A percentile compares a stretch with the other conserved stretches of the same genome.
Evolutionary conservation across 1,139 yeast genomes (phyloP).

Genomic region (Nakaseomyces delphensis): DNA sequence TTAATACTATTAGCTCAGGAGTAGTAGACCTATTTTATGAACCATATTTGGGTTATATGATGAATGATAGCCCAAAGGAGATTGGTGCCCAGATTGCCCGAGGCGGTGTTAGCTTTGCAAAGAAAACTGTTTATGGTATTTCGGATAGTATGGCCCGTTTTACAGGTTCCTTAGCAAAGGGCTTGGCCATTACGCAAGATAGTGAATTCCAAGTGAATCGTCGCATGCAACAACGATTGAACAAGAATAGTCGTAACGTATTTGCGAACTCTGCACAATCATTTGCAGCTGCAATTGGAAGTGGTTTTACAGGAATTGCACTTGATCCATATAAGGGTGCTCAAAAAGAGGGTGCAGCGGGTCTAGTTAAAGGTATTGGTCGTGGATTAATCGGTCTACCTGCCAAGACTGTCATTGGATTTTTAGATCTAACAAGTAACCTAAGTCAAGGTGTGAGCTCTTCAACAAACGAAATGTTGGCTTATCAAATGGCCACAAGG

Average conservation of each 20-base stretch:
- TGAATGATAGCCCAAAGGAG: slow-evolving; percentile 93
- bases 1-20: slow-evolving; percentile 88
- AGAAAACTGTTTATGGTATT: slow-evolving; percentile 89
- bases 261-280: slow-evolving; percentile 83
- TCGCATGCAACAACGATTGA: slow-evolving; percentile 63
- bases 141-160: slow-evolving; percentile 89
- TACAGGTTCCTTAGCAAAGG: slow-evolving; percentile 92
- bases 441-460: slow-evolving; percentile 90
- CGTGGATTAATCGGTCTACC: slow-evolving; percentile 93
- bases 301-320: slow-evolving; percentile 88
- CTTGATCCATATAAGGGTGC: slow-evolving; percentile 89
- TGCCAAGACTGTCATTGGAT: slow-evolving; percentile 92
- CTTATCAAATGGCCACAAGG: slow-evolving; percentile 66
- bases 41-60: slow-evolving; percentile 90
- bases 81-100: slow-evolving; percentile 91
- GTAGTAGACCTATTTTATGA: slow-evolving; percentile 94
- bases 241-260: slow-evolving; percentile 85
- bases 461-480: slow-evolving; percentile 81
- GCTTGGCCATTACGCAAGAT: slow-evolving; percentile 84
- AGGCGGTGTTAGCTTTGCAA: slow-evolving; percentile 89
- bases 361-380: slow-evolving; percentile 89
- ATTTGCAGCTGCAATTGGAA: slow-evolving; percentile 73
- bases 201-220: slow-evolving; percentile 75
- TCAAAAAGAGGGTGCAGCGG: slow-evolving; percentile 71
- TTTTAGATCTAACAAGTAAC: slow-evolving; percentile 86